Base-by-base conservation (phyloP, 1,139 yeast genomes). In the Spencermartinsiella ligniputridi region DNA sequence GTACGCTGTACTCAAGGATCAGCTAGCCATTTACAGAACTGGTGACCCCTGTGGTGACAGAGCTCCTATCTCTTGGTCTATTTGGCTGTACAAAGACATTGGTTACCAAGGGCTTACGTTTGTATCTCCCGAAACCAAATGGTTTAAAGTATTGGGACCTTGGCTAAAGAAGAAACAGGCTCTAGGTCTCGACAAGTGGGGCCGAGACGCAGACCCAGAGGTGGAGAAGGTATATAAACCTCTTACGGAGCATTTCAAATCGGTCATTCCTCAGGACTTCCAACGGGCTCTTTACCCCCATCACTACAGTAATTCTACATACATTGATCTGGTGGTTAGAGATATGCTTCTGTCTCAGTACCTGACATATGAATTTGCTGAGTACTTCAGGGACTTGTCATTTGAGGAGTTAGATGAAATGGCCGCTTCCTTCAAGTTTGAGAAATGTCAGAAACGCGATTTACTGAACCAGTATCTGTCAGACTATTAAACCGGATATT, bases 71-170 rank as follows among this genome's bases (percentile, higher is more conserved):
- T 54, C 68, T 34, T 72, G 76, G 76, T 70, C 75, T 3, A 72
- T 72, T 49, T 72, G 77, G 77, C 63, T 72, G n/a, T 72, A 73
- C 59, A 72, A 72, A 54, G 77, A 72, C 53, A 71, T 72, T 55
- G 76, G 76, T 1, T 71, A 61, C 56, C 76, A 72, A 59, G 77
- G 75, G 2, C 57, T 72, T 48, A 67, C 74, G 22, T 71, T 65
- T 48, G 75, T 71, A 17, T 57, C 67, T 5, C 74, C 75, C 13
- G 54, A 66, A 19, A 68, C 75, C 42, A 65, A 67, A 49, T 71
- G 73, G 68, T 70, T 57, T 54, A 47, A 64, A 48, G 58, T 71
- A 2, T 66, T 72, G 42, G 72, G 72, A 62, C 53, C 52, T 5
- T 71, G 67, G 63, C 59, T 72, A 40, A 54, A 55, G 43, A 71